Percentiles rank a stretch among this genome's conserved stretches.
phyloP scores from a whole-genome alignment of 2,329 filamentous ascomycete species.

The Curvularia verruculosa region DNA sequence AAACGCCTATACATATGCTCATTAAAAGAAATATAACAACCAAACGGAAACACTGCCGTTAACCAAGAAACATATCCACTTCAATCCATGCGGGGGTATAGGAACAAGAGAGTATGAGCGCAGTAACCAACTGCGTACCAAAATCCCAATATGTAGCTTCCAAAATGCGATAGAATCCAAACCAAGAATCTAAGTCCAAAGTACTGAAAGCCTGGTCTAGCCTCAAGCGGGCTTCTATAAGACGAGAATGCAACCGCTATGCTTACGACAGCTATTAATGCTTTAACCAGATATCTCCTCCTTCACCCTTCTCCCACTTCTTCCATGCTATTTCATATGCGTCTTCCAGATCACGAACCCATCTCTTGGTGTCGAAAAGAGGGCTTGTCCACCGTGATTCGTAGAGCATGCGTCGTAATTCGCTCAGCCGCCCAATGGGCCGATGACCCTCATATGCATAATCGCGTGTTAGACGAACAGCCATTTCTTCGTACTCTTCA shows the following conservation, averaged over 20 bases:
- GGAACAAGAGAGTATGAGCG: conserved; percentile 9
- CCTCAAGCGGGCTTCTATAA: conserved; percentile 6
- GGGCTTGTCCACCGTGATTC: conserved; percentile 83
- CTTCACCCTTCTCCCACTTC: conserved; percentile 81
- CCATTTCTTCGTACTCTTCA: conserved; percentile 77
- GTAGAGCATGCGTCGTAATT: conserved; percentile 82
- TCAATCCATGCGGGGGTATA: conserved; percentile 15
- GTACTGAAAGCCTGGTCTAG: not conserved
- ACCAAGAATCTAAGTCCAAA: conserved; percentile 8
- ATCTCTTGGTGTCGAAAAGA: conserved; percentile 87
- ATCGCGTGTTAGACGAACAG: conserved; percentile 43
- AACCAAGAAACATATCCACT: conserved; percentile 10
- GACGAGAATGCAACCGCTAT: conserved; percentile 5
- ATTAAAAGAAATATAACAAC: not conserved
- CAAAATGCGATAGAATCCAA: conserved; percentile 9
- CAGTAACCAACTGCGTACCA: conserved; percentile 3
- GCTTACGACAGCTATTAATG: conserved; percentile 1
- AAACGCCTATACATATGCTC: not conserved
- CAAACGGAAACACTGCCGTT: conserved; percentile 1
- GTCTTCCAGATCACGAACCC: conserved; percentile 87
- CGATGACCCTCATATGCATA: conserved; percentile 43
- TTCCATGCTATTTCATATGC: conserved; percentile 90
- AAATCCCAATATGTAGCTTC: not conserved
- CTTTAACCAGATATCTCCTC: conserved; percentile 87
- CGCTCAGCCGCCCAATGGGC: conserved; percentile 69